These are phyloP conservation scores for Tarenaya hassleriana DNA, from an alignment of 345 rosid genomes.

Conservation along the genomic window DNA sequence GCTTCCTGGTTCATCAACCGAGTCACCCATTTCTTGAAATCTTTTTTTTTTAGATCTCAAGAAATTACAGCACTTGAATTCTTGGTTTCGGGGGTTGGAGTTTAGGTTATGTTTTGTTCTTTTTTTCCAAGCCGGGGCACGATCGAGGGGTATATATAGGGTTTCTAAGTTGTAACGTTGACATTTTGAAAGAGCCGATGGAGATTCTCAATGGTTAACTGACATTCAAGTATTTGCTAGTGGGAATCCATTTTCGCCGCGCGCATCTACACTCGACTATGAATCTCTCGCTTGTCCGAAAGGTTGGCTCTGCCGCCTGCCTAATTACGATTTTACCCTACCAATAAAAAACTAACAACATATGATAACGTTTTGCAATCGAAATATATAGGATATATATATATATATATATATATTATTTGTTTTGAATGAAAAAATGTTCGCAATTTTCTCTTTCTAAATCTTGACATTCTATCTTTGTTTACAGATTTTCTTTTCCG, in stretches of 20 bases:
- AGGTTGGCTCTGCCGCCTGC: slow-evolving; percentile 13
- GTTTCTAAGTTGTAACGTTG: slow-evolving; percentile 11
- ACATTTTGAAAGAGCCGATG: slow-evolving; percentile 16
- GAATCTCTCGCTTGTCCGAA: slow-evolving; percentile 23
- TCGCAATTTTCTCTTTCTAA: too few relatives aligned
- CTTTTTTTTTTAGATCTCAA: neutral
- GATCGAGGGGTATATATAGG: slow-evolving; percentile 18
- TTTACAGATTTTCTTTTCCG: too few relatives aligned
- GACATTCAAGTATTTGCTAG: neutral
- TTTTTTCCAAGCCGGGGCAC: too few relatives aligned
- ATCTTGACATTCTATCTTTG: too few relatives aligned
- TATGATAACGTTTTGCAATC: too few relatives aligned
- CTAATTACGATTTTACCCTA: slow-evolving; percentile 15
- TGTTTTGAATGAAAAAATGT: too few relatives aligned
- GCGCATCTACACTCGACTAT: slow-evolving; percentile 6
- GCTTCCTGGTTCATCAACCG: slow-evolving; percentile 47
- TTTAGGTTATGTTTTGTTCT: neutral
- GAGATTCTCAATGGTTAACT: slow-evolving; percentile 26
- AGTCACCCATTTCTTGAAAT: slow-evolving; percentile 16
- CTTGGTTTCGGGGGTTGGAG: slow-evolving; percentile 1
- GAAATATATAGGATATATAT: too few relatives aligned
- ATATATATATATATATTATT: too few relatives aligned
- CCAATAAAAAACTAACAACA: too few relatives aligned
- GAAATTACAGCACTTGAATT: slow-evolving; percentile 1
- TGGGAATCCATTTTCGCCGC: slow-evolving; percentile 15